A percentile compares a stretch with the other conserved stretches of the same genome.
These are phyloP conservation scores for Colletotrichum plurivorum DNA, from an alignment of 2,329 filamentous ascomycete species.

Conservation along the genomic window DNA sequence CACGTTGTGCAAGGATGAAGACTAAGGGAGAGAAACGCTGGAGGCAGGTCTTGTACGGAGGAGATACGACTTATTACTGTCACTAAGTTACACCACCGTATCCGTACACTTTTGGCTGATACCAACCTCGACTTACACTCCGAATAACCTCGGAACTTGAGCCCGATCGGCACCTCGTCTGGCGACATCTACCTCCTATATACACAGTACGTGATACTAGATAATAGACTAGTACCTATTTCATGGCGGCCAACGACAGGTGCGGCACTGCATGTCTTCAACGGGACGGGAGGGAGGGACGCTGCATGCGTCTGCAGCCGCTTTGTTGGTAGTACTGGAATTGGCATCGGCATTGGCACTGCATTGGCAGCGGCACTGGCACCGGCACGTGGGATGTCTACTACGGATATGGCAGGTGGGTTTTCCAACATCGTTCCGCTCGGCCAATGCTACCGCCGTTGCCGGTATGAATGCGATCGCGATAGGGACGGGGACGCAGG, in stretches of 20 bases:
- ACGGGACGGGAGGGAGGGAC: neutral
- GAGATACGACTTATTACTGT: neutral
- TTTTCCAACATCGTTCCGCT: neutral
- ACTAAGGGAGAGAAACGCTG: neutral
- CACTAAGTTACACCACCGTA: too few relatives aligned
- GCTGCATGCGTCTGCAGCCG: neutral
- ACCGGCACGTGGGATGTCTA: neutral
- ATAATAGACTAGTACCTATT: too few relatives aligned
- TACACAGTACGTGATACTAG: too few relatives aligned
- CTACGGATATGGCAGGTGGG: neutral
- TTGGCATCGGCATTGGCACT: neutral
- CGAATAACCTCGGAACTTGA: too few relatives aligned
- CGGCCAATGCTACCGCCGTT: too few relatives aligned
- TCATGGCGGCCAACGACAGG: neutral
- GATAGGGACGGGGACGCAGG: too few relatives aligned
- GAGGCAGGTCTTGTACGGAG: neutral
- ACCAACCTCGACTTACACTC: too few relatives aligned
- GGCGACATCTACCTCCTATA: too few relatives aligned
- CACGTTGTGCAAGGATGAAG: neutral
- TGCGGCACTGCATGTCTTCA: slow-evolving; percentile 25
- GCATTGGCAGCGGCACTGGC: neutral
- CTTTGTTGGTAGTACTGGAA: neutral
- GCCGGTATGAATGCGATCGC: too few relatives aligned
- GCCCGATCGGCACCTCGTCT: too few relatives aligned
- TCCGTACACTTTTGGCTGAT: too few relatives aligned